Evolutionary conservation across 179 eudicot species (phyloP).

Genomic region (Patellifolia procumbens): DNA sequence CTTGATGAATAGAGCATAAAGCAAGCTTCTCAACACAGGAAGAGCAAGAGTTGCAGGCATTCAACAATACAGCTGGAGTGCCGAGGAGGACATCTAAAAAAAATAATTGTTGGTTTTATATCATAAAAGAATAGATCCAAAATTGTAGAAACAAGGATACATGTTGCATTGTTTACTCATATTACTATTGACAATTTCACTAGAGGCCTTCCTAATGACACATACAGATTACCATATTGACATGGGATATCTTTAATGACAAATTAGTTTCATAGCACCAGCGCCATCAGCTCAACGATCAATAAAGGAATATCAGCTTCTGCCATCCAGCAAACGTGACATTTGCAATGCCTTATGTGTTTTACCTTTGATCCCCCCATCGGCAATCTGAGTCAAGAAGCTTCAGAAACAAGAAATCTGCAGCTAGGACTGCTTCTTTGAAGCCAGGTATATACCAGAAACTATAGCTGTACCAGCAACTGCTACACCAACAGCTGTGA

Average conservation of each 20-base stretch:
- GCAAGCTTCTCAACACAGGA: too few relatives aligned
- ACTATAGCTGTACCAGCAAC: conserved; percentile 79
- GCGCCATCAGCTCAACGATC: neutral
- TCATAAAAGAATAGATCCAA: neutral
- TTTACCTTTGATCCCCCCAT: neutral
- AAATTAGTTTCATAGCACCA: neutral
- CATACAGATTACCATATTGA: neutral
- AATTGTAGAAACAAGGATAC: neutral
- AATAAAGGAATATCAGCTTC: neutral
- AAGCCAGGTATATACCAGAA: conserved; percentile 62
- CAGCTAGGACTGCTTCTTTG: conserved; percentile 41
- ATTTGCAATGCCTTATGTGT: neutral
- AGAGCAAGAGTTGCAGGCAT: too few relatives aligned
- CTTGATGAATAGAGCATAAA: too few relatives aligned
- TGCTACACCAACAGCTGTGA: conserved; percentile 62
- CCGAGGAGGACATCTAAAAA: too few relatives aligned
- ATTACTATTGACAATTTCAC: neutral
- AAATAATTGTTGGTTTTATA: neutral
- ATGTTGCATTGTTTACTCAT: neutral
- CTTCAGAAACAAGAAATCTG: neutral
- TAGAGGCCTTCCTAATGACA: neutral
- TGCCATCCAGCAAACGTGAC: neutral
- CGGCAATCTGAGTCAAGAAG: conserved; percentile 1
- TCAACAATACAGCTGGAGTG: too few relatives aligned
- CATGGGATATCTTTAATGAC: neutral